Evolutionary conservation across 78 protist genomes (phyloP).

Genomic region (Cavenderia fasciculata): DNA sequence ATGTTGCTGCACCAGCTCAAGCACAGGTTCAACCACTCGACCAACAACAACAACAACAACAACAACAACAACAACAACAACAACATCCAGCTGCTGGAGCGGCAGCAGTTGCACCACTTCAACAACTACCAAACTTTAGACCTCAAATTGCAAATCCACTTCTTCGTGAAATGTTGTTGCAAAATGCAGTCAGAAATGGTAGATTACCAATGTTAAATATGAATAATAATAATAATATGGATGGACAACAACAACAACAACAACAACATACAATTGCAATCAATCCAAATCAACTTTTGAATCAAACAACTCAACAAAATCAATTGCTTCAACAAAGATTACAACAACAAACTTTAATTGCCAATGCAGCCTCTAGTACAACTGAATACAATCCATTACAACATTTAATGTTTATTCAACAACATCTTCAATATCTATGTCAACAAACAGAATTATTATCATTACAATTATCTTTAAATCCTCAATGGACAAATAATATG

Average conservation of each 20-base stretch:
- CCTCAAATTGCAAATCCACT: neutral
- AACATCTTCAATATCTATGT: conserved; percentile 32
- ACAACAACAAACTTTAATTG: neutral
- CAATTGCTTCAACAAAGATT: conserved; percentile 14
- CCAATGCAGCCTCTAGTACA: neutral
- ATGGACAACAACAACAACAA: neutral
- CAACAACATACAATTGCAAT: neutral
- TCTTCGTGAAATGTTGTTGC: neutral
- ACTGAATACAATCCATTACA: neutral
- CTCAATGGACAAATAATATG: neutral
- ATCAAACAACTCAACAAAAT: conserved; percentile 5
- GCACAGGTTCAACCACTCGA: neutral
- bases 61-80: neutral
- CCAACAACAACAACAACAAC: neutral
- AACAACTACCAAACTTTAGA: neutral
- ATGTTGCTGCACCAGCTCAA: neutral
- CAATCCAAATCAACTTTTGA: neutral
- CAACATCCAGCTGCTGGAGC: neutral
- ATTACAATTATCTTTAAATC: neutral
- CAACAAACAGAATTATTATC: conserved; percentile 28
- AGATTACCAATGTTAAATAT: neutral
- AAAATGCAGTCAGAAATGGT: no score
- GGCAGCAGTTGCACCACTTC: neutral
- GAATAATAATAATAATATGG: neutral
- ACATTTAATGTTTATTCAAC: conserved; percentile 43